Base-by-base conservation (phyloP, 192 early-diverging fungal species). In the Gonapodya sp. region DNA sequence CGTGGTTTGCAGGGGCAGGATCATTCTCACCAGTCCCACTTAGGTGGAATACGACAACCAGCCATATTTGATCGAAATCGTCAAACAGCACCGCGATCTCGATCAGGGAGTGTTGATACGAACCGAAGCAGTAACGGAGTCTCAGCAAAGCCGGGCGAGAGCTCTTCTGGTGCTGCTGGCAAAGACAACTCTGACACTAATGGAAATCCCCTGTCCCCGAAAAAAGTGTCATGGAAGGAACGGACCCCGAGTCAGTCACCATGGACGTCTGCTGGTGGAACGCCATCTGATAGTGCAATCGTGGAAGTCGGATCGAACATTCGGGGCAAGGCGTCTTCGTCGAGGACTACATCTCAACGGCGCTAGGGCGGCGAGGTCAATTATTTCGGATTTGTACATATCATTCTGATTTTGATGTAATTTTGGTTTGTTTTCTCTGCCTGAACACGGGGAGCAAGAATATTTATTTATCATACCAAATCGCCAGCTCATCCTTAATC, bases 401-500 rank as follows among this genome's bases (percentile, higher is more conserved):
- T n/a, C n/a, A n/a, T n/a, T n/a, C n/a, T n/a, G n/a, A n/a, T n/a
- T n/a, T n/a, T n/a, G n/a, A n/a, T n/a, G n/a, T n/a, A n/a, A n/a
- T n/a, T n/a, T n/a, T n/a, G n/a, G n/a, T n/a, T n/a, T n/a, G n/a
- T n/a, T n/a, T n/a, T n/a, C n/a, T n/a, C n/a, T n/a, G n/a, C n/a
- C n/a, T n/a, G n/a, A n/a, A n/a, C n/a, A n/a, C n/a, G n/a, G n/a
- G n/a, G n/a, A n/a, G n/a, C n/a, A n/a, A n/a, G n/a, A n/a, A 24
- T 64, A 16, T 16, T 64, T 64, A 24, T 64, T 64, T 64, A 24
- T 8, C 46, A 64, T 32, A 77, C 75, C 75, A 77, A 31, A 2
- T 77, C 18, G 75, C 34, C 75, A 89, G 80, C 77, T 87, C 88
- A 31, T 81, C 81, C 78, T 92, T 84, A 78, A 98, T 91, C 87